Conservation (phyloP, 169 alveolate species). For the Babesia ovis region DNA sequence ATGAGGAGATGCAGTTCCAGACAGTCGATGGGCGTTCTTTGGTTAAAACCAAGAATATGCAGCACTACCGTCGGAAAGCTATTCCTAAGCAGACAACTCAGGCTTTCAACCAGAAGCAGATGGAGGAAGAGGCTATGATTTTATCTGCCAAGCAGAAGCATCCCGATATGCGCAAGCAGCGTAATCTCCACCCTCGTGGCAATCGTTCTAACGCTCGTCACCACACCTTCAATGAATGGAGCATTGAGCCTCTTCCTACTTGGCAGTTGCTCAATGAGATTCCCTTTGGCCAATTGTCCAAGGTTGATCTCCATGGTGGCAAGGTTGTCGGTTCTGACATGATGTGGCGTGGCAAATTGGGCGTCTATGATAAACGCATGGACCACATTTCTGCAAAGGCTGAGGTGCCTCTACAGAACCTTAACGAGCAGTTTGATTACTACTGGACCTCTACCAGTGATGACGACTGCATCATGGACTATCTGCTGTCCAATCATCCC, state of each 20-base stretch:
- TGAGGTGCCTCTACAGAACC: slow-evolving; percentile 73
- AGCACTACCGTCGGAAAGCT: slow-evolving; percentile 66
- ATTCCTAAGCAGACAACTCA: slow-evolving; percentile 76
- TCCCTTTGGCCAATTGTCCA: slow-evolving; percentile 84
- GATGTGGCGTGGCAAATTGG: slow-evolving; percentile 85
- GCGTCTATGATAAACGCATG: slow-evolving; percentile 80
- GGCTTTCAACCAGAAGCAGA: slow-evolving; percentile 80
- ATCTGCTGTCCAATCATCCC: slow-evolving; percentile 51
- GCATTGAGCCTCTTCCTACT: slow-evolving; percentile 87
- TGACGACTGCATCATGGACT: slow-evolving; percentile 81
- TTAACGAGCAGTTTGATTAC: slow-evolving; percentile 70
- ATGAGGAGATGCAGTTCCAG: slow-evolving; percentile 80
- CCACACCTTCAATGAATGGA: slow-evolving; percentile 89
- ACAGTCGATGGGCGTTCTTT: slow-evolving; percentile 76
- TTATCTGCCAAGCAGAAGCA: slow-evolving; percentile 72
- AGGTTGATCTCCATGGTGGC: slow-evolving; percentile 76
- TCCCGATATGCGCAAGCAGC: slow-evolving; percentile 76
- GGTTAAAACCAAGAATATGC: slow-evolving; percentile 65
- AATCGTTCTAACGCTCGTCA: slow-evolving; percentile 82
- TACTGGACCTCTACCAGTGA: slow-evolving; percentile 85
- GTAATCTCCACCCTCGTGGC: slow-evolving; percentile 74
- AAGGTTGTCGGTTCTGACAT: slow-evolving; percentile 79
- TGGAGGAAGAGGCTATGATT: slow-evolving; percentile 79
- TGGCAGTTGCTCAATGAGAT: slow-evolving; percentile 87
- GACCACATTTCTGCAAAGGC: slow-evolving; percentile 83